Evolutionary conservation across 169 alveolate species (phyloP).

Genomic region (Plasmodium knowlesi): DNA sequence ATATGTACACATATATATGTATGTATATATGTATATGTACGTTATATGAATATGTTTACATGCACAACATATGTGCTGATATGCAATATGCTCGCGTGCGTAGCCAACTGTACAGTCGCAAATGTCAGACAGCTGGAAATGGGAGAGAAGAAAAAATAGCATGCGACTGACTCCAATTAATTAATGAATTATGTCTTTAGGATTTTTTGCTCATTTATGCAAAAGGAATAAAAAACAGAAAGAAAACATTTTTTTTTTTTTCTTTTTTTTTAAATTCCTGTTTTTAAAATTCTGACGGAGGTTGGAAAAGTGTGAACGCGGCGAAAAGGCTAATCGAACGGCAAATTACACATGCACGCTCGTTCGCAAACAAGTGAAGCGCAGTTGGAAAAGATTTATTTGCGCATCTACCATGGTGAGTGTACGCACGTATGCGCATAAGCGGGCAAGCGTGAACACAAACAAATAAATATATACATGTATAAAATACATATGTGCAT

Average conservation of each 20-base stretch:
- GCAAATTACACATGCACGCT: not conserved
- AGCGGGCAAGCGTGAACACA: not conserved
- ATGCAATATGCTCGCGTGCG: not conserved
- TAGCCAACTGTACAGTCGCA: not conserved
- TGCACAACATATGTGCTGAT: not conserved
- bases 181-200: not conserved
- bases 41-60: not conserved
- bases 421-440: not conserved
- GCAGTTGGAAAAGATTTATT: not conserved
- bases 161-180: not conserved
- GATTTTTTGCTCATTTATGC: not conserved
- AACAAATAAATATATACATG: not conserved
- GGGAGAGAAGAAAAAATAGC: not conserved
- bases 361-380: not conserved
- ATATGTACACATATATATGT: not conserved
- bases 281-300: not conserved
- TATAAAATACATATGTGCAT: not conserved
- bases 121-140: not conserved
- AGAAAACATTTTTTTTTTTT: not conserved
- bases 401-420: not conserved
- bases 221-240: not conserved
- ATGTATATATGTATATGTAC: not conserved
- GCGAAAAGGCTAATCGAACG: not conserved
- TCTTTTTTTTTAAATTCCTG: not conserved
- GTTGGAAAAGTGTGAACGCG: not conserved